These are phyloP conservation scores for Paecilomyces variotii DNA, from an alignment of 2,329 filamentous ascomycete species.

Conservation along the genomic window DNA sequence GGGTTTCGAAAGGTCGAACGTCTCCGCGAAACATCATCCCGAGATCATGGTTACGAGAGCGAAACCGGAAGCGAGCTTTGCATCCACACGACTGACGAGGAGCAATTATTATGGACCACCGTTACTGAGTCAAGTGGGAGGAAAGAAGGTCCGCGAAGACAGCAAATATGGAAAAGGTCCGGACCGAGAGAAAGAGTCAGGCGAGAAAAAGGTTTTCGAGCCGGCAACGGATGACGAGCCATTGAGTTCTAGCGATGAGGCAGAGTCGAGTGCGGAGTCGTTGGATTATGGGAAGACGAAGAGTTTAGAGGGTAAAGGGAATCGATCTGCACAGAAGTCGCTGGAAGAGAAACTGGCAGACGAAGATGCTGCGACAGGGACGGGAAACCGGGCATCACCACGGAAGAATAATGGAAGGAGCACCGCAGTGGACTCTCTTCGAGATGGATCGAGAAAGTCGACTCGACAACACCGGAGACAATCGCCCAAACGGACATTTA, in stretches of 20 bases:
- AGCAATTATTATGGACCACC: conserved; percentile 7
- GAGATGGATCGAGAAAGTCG: neutral
- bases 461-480: neutral
- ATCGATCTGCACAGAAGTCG: conserved; percentile 4
- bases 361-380: conserved; percentile 1
- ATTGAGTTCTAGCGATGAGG: conserved; percentile 24
- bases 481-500: conserved; percentile 2
- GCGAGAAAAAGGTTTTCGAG: conserved; percentile 6
- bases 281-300: neutral
- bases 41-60: conserved; percentile 12
- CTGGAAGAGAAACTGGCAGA: conserved; percentile 17
- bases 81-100: conserved; percentile 15
- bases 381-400: neutral
- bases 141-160: conserved; percentile 4
- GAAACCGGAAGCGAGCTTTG: conserved; percentile 20
- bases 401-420: conserved; percentile 1
- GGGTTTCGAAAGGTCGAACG: neutral
- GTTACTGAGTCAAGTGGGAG: conserved; percentile 16
- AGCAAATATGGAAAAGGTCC: neutral
- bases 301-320: neutral
- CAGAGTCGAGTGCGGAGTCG: conserved; percentile 1
- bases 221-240: conserved; percentile 29
- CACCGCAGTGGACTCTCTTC: neutral
- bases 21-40: neutral
- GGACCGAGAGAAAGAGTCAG: neutral